phyloP scores from a whole-genome alignment of 1,139 yeast genomes.

The Yamadazyma oceani region DNA sequence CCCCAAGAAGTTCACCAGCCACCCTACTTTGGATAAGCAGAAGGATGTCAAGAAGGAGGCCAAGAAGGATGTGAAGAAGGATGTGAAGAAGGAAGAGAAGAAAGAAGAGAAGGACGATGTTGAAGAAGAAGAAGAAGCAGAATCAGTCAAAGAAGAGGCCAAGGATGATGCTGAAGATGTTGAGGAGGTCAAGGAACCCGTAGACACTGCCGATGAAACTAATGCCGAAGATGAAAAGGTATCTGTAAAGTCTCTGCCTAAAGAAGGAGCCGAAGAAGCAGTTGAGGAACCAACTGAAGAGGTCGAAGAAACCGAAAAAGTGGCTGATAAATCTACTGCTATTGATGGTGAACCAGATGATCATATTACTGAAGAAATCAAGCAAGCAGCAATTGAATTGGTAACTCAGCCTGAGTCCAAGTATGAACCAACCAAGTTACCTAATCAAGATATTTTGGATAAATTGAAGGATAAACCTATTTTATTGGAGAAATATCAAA shows the following conservation, averaged over 20 bases:
- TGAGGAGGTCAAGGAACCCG: slow-evolving; percentile 19
- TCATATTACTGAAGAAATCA: slow-evolving; percentile 23
- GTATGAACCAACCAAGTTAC: slow-evolving; percentile 33
- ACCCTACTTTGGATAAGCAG: slow-evolving; percentile 37
- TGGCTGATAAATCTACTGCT: slow-evolving; percentile 7
- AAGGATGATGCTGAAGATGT: slow-evolving; percentile 19
- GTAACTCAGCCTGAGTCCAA: slow-evolving; percentile 33
- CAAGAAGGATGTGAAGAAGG: slow-evolving; percentile 14
- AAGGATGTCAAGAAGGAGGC: slow-evolving; percentile 22
- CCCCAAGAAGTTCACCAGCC: slow-evolving; percentile 43
- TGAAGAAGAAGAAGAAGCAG: slow-evolving; percentile 18
- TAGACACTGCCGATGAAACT: slow-evolving; percentile 8
- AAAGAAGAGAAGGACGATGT: slow-evolving; percentile 11
- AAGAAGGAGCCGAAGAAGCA: slow-evolving; percentile 9
- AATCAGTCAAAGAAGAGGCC: slow-evolving; percentile 21
- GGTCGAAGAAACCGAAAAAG: slow-evolving; percentile 13
- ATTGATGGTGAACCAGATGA: slow-evolving; percentile 20
- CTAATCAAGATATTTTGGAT: slow-evolving; percentile 43
- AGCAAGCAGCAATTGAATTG: slow-evolving; percentile 35
- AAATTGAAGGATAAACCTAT: slow-evolving; percentile 49
- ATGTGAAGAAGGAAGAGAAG: slow-evolving; percentile 11
- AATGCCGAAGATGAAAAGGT: slow-evolving; percentile 12
- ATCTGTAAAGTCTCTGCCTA: too few relatives aligned
- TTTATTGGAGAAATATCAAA: slow-evolving; percentile 47
- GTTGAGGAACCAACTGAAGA: slow-evolving; percentile 11